phyloP scores from a whole-genome alignment of 208 protist species.

The Trypanosoma cruzi region DNA sequence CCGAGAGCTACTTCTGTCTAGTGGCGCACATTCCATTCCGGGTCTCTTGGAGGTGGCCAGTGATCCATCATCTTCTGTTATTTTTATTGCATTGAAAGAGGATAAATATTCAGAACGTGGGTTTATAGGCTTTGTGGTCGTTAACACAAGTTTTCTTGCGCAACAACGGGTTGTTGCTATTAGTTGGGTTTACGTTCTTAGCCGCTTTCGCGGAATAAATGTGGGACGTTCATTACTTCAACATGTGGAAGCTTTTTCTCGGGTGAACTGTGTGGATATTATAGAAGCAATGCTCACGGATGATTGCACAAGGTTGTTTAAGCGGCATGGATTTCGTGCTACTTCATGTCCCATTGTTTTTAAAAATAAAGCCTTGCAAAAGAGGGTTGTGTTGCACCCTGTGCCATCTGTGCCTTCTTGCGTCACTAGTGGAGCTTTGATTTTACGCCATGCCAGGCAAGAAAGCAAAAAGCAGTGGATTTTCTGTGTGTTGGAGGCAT shows the following conservation, averaged over 20 bases:
- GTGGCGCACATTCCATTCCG: slow-evolving; percentile 1
- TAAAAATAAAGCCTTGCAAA: slow-evolving; percentile 7
- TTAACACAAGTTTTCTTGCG: slow-evolving; percentile 14
- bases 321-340: slow-evolving; percentile 7
- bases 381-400: not conserved
- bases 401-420: slow-evolving; percentile 6
- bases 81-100: slow-evolving; percentile 16
- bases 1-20: not conserved
- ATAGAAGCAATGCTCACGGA: slow-evolving; percentile 13
- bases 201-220: slow-evolving; percentile 17
- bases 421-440: slow-evolving; percentile 11
- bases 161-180: slow-evolving; percentile 10
- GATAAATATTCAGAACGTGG: not conserved
- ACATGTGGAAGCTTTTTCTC: slow-evolving; percentile 24
- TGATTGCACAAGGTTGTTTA: slow-evolving; percentile 14
- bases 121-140: slow-evolving; percentile 25
- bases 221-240: slow-evolving; percentile 29
- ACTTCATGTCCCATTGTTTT: not conserved
- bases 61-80: slow-evolving; percentile 20
- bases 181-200: slow-evolving; percentile 33
- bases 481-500: slow-evolving; percentile 31
- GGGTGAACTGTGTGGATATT: slow-evolving; percentile 4
- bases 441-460: slow-evolving; percentile 18
- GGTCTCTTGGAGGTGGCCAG: slow-evolving; percentile 1
- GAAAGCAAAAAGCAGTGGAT: slow-evolving; percentile 30